These are phyloP conservation scores for Tetrahymena thermophila DNA, from an alignment of 73 alveolate genomes.

Conservation along the genomic window DNA sequence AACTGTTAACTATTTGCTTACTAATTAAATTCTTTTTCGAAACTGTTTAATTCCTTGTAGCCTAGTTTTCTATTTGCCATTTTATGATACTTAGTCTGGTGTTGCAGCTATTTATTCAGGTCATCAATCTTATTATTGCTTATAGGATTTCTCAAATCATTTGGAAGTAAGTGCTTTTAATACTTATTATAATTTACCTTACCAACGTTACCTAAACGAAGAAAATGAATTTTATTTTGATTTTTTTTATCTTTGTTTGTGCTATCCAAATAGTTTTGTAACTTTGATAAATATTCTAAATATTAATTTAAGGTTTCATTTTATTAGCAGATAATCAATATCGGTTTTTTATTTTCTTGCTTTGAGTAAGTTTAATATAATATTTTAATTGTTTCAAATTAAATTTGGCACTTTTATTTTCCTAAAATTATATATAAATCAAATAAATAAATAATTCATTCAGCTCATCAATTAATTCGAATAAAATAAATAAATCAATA, in stretches of 20 bases:
- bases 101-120: neutral
- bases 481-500: too few relatives aligned
- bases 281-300: neutral
- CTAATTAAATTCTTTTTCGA: neutral
- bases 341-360: neutral
- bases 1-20: neutral
- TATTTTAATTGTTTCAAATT: neutral
- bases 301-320: neutral
- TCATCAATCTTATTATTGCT: too few relatives aligned
- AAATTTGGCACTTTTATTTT: neutral
- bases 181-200: too few relatives aligned
- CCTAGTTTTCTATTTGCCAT: neutral
- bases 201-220: neutral
- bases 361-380: neutral
- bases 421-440: too few relatives aligned
- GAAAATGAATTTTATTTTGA: neutral
- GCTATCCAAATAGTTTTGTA: too few relatives aligned
- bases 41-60: neutral
- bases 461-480: too few relatives aligned
- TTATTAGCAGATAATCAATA: neutral
- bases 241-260: too few relatives aligned
- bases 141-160: neutral
- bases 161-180: neutral
- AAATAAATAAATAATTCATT: too few relatives aligned
- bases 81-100: too few relatives aligned